Conservation (phyloP, 148 eudicot species). For the Silene conica region DNA sequence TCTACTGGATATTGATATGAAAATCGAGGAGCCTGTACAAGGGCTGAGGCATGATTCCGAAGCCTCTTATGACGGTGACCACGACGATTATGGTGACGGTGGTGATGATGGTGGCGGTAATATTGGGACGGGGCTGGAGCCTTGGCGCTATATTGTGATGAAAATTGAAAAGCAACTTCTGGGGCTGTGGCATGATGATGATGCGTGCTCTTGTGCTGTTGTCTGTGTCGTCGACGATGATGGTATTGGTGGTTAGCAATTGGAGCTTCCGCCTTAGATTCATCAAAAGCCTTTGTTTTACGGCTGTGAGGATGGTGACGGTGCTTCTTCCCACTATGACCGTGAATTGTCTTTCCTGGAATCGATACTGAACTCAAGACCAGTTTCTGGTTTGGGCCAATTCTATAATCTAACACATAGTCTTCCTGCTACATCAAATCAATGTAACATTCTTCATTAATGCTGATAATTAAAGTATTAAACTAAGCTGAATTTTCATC, state of each 20-base stretch:
- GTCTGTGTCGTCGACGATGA: no score
- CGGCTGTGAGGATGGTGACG: conserved; percentile 3
- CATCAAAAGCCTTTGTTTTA: not conserved
- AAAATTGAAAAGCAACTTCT: not conserved
- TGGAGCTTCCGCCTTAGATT: not conserved
- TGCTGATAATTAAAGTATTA: no score
- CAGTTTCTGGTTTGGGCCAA: not conserved
- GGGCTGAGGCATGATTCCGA: not conserved
- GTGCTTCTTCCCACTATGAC: not conserved
- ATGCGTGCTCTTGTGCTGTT: not conserved
- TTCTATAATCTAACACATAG: not conserved
- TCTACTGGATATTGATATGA: conserved; percentile 1
- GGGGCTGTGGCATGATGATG: conserved; percentile 1
- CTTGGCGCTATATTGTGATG: not conserved
- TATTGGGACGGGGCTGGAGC: conserved; percentile 10
- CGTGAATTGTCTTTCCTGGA: not conserved
- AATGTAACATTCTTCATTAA: not conserved
- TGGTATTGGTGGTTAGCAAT: not conserved
- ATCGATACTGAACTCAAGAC: not conserved
- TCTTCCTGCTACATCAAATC: conserved; percentile 3
- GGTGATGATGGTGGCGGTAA: not conserved
- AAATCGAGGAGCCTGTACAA: conserved; percentile 11
- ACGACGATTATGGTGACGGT: not conserved
- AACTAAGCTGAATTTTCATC: not conserved
- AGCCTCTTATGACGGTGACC: not conserved